Base-by-base conservation (phyloP, 306 rosid species). In the Quercus mongolica region DNA sequence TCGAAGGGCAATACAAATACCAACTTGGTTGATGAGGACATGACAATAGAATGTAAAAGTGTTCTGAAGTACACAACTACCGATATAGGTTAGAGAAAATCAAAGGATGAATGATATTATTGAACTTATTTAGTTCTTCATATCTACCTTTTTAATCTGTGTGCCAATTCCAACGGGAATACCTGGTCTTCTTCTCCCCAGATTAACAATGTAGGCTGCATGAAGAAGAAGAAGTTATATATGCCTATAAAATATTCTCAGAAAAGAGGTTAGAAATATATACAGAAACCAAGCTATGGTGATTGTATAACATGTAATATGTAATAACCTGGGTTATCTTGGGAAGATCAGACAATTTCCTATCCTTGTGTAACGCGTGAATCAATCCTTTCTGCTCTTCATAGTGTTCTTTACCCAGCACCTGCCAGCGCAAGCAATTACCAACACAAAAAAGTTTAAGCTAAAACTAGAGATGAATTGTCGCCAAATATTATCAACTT, bases 111-210 rank as follows among this genome's bases (percentile, higher is more conserved):
- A 38, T 9, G 5, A 75, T 9, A 19, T 1, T 3, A 63, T 46
- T 59, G 11, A 13, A 51, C 69, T 63, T 41, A 76, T 3, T 30
- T 56, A 77, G 19, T 2, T 56, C 80, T 78, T 17, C 26, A 9
- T 73, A 69, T 58, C 57, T 75, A 92, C 98, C 97, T 83, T 85
- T 87, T 79, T 33, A 94, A 78, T 76, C 97, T 94, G 84, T 90
- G 86, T 2, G 91, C 98, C 77, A 94, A 88, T 82, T 92, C 98
- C 78, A 94, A 41, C 13, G 98, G 98, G 85, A 92, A 94, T 49
- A 94, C 81, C 65, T 15, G 69, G 86, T 94, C 98, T 49, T 87
- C 83, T 78, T 92, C 98, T 82, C 99, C 99, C 97, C 99, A 94
- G 58, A 94, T 79, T 70, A 94, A 80, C 23, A 88, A 85, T 33